Base-by-base conservation (phyloP, 768 basidiomycete genomes). In the Megacollybia marginata region DNA sequence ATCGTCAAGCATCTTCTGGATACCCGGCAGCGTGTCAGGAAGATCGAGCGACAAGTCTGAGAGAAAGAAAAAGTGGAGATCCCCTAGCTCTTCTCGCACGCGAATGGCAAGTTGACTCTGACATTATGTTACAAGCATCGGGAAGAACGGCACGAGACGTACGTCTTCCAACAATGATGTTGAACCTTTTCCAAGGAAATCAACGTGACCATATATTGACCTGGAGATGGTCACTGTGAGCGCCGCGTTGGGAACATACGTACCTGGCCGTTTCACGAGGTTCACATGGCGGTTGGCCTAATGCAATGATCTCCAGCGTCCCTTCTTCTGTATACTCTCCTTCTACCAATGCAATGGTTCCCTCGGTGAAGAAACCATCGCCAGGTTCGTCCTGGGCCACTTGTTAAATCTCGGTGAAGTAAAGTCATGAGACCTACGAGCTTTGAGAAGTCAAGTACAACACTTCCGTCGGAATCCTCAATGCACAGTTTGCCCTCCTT, bases 281-380 rank as follows among this genome's bases (percentile, higher is more conserved):
- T 67, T 99, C 96, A 59, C 93, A 95, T 10, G 96, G 96, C 1
- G 96, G 96, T 66, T 98, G 95, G 2, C 96, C 96, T 53, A 99
- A 88, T 16, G 94, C 96, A 54, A 92, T 81, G 6, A 97, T 91
- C 55, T 86, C 78, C 46, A 99, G 73, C 1, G 78, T 88, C 46
- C 85, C 88, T 31, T 98, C 92, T 52, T 94, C 85, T 0, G 90
- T 97, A 62, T 97, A 99, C 59, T 93, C 90, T 18, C 96, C 96
- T 69, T 98, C 96, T 0, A 97, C 83, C 13, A 99, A 77, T 1
- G 92, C 92, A 64, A 97, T 88, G 51, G 86, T 92, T 0, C 96
- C 96, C 65, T 98, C 96, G 0, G 93, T 96, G 60, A 96, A 98
- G 6, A 99, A 64, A 1, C 96, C 96, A 60, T 95, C 92, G 36